phyloP scores from a whole-genome alignment of 257 asterid genomes.

The Penstemon newberryi region DNA sequence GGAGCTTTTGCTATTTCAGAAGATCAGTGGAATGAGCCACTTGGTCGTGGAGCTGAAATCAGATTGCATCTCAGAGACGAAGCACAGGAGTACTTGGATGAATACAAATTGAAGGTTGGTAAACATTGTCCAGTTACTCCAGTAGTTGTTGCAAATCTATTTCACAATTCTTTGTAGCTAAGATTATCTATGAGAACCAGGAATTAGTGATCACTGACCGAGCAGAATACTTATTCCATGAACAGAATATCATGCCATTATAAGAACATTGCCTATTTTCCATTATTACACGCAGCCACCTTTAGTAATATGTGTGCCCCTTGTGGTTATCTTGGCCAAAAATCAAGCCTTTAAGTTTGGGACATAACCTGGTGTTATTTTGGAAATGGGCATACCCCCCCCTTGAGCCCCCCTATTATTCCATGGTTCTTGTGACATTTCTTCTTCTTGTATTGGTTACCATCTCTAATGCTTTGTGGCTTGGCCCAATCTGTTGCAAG shows the following conservation, averaged over 20 bases:
- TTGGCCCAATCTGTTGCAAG: not conserved
- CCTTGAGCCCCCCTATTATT: not conserved
- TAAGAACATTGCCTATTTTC: not conserved
- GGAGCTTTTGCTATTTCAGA: constrained; percentile 93
- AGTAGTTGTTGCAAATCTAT: not conserved
- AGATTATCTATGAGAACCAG: not conserved
- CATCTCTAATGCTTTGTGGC: not conserved
- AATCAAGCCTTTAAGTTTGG: not conserved
- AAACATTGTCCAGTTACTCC: not conserved
- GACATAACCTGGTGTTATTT: not conserved
- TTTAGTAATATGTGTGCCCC: not conserved
- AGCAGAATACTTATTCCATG: not conserved
- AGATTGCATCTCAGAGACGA: constrained; percentile 90
- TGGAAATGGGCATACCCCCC: not conserved
- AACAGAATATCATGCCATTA: too few species aligned
- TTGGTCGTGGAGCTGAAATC: constrained; percentile 93
- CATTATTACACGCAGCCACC: not conserved
- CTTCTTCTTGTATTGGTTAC: not conserved
- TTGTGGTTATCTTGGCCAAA: not conserved
- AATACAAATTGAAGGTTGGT: constrained; percentile 75
- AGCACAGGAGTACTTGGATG: constrained; percentile 87
- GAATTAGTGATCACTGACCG: not conserved
- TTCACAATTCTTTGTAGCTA: not conserved
- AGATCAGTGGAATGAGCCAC: constrained; percentile 87
- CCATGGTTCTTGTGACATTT: not conserved